These are phyloP conservation scores for Leccinum ochraceum DNA, from an alignment of 768 basidiomycete species.

Conservation along the genomic window DNA sequence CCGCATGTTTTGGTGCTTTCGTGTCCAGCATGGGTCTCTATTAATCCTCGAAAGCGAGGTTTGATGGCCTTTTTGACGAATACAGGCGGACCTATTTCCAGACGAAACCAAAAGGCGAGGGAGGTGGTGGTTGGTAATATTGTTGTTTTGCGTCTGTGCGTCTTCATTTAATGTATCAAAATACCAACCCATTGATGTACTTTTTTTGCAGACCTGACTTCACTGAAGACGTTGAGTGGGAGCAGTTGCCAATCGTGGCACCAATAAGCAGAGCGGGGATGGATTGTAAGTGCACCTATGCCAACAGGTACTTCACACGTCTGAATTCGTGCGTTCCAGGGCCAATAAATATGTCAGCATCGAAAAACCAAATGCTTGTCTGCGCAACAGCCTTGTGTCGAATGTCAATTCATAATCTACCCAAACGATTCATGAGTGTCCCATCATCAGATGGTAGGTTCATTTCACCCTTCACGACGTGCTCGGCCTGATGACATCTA, in stretches of 20 bases:
- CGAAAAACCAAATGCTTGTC: constrained; percentile 60
- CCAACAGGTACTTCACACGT: neutral
- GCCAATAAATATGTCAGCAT: constrained; percentile 53
- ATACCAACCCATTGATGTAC: neutral
- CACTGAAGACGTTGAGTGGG: constrained; percentile 51
- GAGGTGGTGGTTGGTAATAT: constrained; percentile 50
- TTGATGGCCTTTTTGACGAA: constrained; percentile 53
- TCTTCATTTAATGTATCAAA: neutral
- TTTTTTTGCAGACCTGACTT: constrained; percentile 49
- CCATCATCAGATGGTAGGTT: constrained; percentile 21
- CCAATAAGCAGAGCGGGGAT: constrained; percentile 43
- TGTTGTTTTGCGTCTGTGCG: constrained; percentile 54
- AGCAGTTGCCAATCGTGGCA: constrained; percentile 46
- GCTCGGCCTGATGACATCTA: constrained; percentile 26
- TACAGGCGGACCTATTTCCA: constrained; percentile 42
- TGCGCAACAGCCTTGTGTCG: constrained; percentile 51
- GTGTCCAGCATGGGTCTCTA: constrained; percentile 35
- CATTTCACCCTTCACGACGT: neutral
- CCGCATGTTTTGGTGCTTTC: constrained; percentile 49
- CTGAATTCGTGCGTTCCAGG: constrained; percentile 40
- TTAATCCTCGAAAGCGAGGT: constrained; percentile 32
- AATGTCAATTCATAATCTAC: constrained; percentile 47
- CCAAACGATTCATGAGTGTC: constrained; percentile 30
- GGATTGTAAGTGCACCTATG: constrained; percentile 44
- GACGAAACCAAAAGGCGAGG: constrained; percentile 33